Evolutionary conservation across 345 rosid genomes (phyloP).

Genomic region (Gossypium sturtianum): DNA sequence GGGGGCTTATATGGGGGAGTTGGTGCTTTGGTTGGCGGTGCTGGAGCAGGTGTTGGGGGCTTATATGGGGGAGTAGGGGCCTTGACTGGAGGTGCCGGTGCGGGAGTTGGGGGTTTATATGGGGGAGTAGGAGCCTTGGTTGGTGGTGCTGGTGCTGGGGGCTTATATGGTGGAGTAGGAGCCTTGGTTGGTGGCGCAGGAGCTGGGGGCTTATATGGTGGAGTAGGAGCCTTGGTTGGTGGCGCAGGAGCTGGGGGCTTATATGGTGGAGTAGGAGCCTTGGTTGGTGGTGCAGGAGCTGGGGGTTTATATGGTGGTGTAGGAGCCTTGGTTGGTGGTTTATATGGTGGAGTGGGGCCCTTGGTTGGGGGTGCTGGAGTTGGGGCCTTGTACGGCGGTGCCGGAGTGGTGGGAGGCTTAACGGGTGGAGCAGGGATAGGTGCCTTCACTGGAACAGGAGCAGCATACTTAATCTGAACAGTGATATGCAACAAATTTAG

Average conservation of each 20-base stretch:
- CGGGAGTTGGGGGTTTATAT: background rate
- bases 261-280: constrained; percentile 1
- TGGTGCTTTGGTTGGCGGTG: background rate
- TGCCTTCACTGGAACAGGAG: background rate
- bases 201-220: background rate
- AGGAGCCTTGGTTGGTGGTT: background rate
- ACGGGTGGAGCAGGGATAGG: background rate
- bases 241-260: background rate
- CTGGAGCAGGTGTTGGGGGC: background rate
- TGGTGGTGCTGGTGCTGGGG: background rate
- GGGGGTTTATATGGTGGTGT: background rate
- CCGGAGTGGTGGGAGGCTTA: background rate
- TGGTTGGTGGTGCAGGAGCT: background rate
- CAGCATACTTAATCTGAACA: background rate
- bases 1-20: background rate
- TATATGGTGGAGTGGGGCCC: background rate
- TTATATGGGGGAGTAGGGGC: background rate
- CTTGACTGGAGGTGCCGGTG: background rate
- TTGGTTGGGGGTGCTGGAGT: background rate
- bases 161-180: background rate
- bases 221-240: background rate
- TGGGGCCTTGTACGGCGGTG: background rate
- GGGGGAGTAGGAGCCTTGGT: background rate
- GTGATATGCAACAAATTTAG: background rate
- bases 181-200: background rate